Evolutionary conservation across 2,329 filamentous ascomycete genomes (phyloP), one percentile per base, ranked within the genome.

Genomic region (Didymella lethalis): DNA sequence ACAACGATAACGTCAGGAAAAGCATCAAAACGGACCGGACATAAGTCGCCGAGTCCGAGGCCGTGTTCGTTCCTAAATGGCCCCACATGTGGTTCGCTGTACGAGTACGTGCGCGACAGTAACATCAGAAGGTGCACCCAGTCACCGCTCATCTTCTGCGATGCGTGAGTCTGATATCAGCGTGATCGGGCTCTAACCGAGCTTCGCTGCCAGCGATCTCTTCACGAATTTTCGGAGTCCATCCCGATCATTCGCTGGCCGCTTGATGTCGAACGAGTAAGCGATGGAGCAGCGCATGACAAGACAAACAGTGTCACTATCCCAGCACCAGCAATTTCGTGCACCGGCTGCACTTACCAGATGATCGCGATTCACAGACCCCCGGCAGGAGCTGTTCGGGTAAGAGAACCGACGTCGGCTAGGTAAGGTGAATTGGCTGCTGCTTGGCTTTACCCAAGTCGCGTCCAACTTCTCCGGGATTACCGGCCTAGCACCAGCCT

Each of bases 11-110:
- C 49, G 18, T 41, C 40, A 46, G 20, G 26, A 23, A 47, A 29
- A 43, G 14, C n/a, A 26, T 41, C 20, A 14, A 25, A 46, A 29
- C 8, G 18, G 32, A 36, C 32, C 51, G 46, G 51, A 36, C 29
- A 36, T 16, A 36, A 23, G 7, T 59, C 47, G 56, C 56, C 56
- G 56, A 59, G 34, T 47, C 47, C 46, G 41, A 54, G 50, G 26
- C 40, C 48, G 48, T 43, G 34, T 47, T 46, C 32, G 31, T 54
- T 23, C 50, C 7, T 14, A 53, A 53, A 28, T 28, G 40, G 41
- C 56, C 54, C 56, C 56, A 59, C 56, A 58, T 40, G n/a, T 54
- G 53, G 49, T 31, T 40, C 28, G 55, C 36, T 58, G 45, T 49
- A 49, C 36, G 29, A 49, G 44, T 46, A 8, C 28, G 16, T 23